Base-by-base conservation (phyloP, 1,139 yeast genomes). In the Lodderomyces elongisporus region DNA sequence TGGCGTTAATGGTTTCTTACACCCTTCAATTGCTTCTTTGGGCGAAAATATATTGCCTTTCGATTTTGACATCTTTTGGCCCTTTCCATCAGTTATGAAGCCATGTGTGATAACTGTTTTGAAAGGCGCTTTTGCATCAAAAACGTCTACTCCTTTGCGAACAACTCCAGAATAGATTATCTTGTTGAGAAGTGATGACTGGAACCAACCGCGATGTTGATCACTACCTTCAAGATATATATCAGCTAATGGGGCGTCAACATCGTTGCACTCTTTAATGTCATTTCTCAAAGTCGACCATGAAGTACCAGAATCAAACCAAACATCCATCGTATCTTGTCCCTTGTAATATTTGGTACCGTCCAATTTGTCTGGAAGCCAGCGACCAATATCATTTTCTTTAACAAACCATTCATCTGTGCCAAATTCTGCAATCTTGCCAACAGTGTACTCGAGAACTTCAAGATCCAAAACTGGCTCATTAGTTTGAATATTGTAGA, bases 121-220 rank as follows among this genome's bases (percentile, higher is more conserved):
- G 57, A 74, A 91, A 0, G 98, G 98, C 4, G 77, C 64, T 3
- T 66, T 58, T 0, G 91, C 74, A n/a, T 52, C 44, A 44, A 66
- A 66, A 15, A 5, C 12, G 15, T 14, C 4, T 7, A 20, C 12
- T 18, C 43, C 33, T 2, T 33, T 29, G 7, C 14, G 6, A 24
- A 10, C 26, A 4, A 51, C 47, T 2, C 73, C 72, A 1, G 70
- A 62, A 3, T 67, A 59, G 16, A 75, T 89, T 20, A 87, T 71
- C 48, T 79, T 84, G 25, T 94, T 89, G 39, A 93, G 63, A 25
- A 93, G 62, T 1, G 96, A 87, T 17, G 96, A 85, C 60, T 91
- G 99, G 55, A 91, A 91, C 99, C 99, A 91, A 0, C 99, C 99
- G 41, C 99, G 74, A 52, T 93, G 98, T 56, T 91, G 99, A 53